These are phyloP conservation scores for Cladorrhinum sp. DNA, from an alignment of 2,329 filamentous ascomycete genomes.

Conservation along the genomic window DNA sequence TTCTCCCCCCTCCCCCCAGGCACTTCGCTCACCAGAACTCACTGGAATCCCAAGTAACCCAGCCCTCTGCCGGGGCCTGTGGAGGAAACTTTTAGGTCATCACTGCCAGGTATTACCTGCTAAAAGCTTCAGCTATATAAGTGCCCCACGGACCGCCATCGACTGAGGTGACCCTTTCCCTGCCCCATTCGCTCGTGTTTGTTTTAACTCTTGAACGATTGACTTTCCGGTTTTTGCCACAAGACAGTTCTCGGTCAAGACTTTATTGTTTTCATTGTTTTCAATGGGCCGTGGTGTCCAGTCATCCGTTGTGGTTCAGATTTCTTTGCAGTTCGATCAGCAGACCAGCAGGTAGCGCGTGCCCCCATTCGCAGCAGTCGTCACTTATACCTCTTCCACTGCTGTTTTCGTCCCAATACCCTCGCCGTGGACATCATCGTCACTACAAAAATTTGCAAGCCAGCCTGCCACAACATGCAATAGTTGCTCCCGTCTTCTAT, in stretches of 20 bases:
- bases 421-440: background rate
- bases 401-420: background rate
- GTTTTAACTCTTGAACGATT: background rate
- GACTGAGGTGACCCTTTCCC: conserved; percentile 17
- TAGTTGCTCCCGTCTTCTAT: conserved; percentile 13
- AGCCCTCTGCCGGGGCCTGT: conserved; percentile 22
- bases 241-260: background rate
- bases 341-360: conserved; percentile 11
- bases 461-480: conserved; percentile 18
- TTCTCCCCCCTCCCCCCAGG: conserved; percentile 4
- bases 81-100: conserved; percentile 30
- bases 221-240: conserved; percentile 2
- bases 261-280: conserved; percentile 9
- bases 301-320: conserved; percentile 14
- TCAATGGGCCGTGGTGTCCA: conserved; percentile 14
- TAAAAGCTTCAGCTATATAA: conserved; percentile 26
- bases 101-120: conserved; percentile 20
- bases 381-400: conserved; percentile 21
- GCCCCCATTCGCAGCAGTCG: conserved; percentile 5
- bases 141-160: conserved; percentile 22
- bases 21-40: conserved; percentile 11
- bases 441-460: background rate
- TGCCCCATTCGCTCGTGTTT: conserved; percentile 3
- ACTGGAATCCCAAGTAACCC: conserved; percentile 21
- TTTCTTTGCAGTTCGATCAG: conserved; percentile 6